Evolutionary conservation across 768 basidiomycete genomes (phyloP), one percentile per base, ranked within the genome.

Genomic region (Psilocybe azurescens): DNA sequence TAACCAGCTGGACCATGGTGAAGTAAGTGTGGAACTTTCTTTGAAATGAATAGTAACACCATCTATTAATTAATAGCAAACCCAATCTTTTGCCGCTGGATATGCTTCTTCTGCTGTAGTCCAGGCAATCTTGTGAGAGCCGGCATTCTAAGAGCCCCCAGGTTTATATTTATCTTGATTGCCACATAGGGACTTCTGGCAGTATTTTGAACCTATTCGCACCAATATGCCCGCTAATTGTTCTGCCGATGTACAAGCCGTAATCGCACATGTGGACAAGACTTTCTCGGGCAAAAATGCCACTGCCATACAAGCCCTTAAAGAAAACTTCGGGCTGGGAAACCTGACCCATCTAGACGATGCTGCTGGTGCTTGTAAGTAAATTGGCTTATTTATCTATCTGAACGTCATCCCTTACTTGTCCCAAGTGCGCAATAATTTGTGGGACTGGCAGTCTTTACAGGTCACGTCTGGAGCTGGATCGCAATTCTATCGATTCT

Each of bases 191-290:
- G 79, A 89, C 70, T 89, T 85, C 69, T 90, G 88, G 88, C 78
- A 77, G 64, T 93, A 91, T 68, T 91, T 89, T 71, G 89, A 90
- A 61, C 89, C 89, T 11, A 84, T 89, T 65, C 85, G 85, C 14
- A 77, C 83, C 65, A 75, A 84, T 67, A 91, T 90, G 88, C 86
- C 89, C 2, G 53, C 68, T 64, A 92, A 93, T 72, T 93, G 91
- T 74, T 90, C 89, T 7, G 82, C 88, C 0, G 91, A 93, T 67
- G 81, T 91, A 32, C 76, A 89, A 70, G 82, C 81, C 4, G 89
- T 88, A 14, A 81, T 91, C 56, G 68, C 81, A 5, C 81, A 89
- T 65, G 74, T 91, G 41, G 90, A 91, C 68, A 54, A 79, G 56
- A 83, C 86, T 5, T 86, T 89, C 65, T 72, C 74, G 0, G 75